These are phyloP conservation scores for Pisolithus sp. DNA, from an alignment of 768 basidiomycete genomes.

Conservation along the genomic window DNA sequence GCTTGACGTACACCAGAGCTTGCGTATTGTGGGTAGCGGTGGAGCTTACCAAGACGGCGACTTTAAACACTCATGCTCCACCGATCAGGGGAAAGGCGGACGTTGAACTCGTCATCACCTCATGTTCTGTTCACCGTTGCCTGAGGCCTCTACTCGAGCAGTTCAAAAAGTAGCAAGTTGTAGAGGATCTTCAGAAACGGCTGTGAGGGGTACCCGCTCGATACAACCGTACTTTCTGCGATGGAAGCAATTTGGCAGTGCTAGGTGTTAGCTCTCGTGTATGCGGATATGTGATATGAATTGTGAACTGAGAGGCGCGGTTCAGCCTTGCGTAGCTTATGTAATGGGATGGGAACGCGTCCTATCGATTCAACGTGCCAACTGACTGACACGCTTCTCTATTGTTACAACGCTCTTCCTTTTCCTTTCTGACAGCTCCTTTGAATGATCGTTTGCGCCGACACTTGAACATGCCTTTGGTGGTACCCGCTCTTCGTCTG, in stretches of 20 bases:
- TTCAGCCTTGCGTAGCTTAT: too few species aligned
- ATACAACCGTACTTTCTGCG: too few species aligned
- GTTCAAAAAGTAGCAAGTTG: too few species aligned
- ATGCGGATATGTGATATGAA: too few species aligned
- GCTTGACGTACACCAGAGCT: neutral
- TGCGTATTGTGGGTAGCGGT: neutral
- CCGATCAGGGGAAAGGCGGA: neutral
- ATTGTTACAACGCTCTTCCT: neutral
- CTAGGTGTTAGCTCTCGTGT: too few species aligned
- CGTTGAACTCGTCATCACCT: neutral
- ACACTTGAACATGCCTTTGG: constrained; percentile 50
- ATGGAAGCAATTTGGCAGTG: too few species aligned
- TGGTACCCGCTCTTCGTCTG: constrained; percentile 60
- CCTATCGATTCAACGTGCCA: neutral
- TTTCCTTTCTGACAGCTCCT: constrained; percentile 1
- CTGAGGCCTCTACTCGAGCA: too few species aligned
- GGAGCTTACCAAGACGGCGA: constrained; percentile 1
- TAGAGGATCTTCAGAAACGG: too few species aligned
- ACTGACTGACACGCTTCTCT: constrained; percentile 1
- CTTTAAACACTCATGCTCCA: neutral
- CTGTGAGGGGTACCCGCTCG: too few species aligned
- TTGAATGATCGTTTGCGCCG: constrained; percentile 8
- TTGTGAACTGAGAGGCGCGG: too few species aligned
- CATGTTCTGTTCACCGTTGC: neutral
- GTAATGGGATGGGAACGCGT: too few species aligned